Evolutionary conservation across 2,329 filamentous ascomycete genomes (phyloP), one percentile per base, ranked within the genome.

Genomic region (Aspergillus hortae): DNA sequence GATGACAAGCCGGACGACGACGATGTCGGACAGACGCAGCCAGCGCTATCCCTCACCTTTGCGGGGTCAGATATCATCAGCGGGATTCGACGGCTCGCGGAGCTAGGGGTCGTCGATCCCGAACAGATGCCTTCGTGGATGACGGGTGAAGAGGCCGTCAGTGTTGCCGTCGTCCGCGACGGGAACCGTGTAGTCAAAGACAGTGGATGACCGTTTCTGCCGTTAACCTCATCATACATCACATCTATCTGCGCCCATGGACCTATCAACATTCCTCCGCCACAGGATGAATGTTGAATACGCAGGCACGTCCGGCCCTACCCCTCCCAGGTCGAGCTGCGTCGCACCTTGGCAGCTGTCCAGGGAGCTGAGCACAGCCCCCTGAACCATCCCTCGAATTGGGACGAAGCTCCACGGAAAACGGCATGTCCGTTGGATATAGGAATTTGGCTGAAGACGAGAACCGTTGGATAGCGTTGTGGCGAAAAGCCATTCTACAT

Each of bases 91-190:
- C 84, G 87, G 63, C 77, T 95, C 30, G 87, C 92, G 0, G 90
- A 95, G 68, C 74, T 82, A 14, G 90, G 89, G 0, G 59, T 75
- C 4, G 76, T 95, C 23, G 84, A 95, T 65, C 87, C 89, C 1
- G 80, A 85, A 62, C 82, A 77, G 49, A 92, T 95, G 87, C 90
- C 91, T 0, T 88, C 88, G 0, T 95, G 90, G 90, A 87, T 95
- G 86, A 94, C 90, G 1, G 91, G 90, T 2, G 90, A 95, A 63
- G 88, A 90, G 42, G 88, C 86, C 0, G 84, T 94, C 4, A 94
- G 88, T 48, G 78, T 85, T 35, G 88, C 89, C 0, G 80, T 83
- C 25, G 83, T 95, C 4, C 80, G 78, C 57, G 70, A 83, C 53
- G 89, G 90, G 9, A 61, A 49, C 30, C 61, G 64, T n/a, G 44